phyloP scores from a whole-genome alignment of 1,284 basidiomycete genomes.

The Rhizoctonia solani region DNA sequence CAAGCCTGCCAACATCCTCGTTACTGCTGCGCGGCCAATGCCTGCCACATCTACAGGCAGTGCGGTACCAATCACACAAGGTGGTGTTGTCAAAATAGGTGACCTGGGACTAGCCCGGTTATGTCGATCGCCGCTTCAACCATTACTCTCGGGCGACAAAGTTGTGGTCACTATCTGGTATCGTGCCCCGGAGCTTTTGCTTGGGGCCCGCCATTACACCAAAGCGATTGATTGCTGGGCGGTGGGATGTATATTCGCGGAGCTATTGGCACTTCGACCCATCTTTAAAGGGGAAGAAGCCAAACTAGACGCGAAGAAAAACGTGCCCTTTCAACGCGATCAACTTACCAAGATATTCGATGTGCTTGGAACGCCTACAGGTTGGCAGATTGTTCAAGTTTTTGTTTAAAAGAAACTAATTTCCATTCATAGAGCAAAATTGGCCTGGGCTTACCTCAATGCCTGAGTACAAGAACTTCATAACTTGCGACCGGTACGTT shows the following conservation, averaged over 20 bases:
- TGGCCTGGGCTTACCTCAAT: constrained; percentile 89
- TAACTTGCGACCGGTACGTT: constrained; percentile 70
- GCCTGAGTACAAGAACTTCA: constrained; percentile 87
- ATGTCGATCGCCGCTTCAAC: constrained; percentile 82
- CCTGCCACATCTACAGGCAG: constrained; percentile 19
- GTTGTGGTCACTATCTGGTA: constrained; percentile 99
- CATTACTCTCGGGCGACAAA: constrained; percentile 88
- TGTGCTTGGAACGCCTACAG: constrained; percentile 86
- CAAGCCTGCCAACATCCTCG: constrained; percentile 98
- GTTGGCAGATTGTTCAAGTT: constrained; percentile 50
- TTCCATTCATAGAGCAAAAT: constrained; percentile 60
- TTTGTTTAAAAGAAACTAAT: background rate
- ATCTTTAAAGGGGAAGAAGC: constrained; percentile 99
- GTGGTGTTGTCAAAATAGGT: constrained; percentile 96
- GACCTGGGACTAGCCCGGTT: constrained; percentile 94
- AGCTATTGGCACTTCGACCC: constrained; percentile 88
- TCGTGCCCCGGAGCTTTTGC: constrained; percentile 89
- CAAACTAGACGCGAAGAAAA: constrained; percentile 91
- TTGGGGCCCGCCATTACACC: constrained; percentile 96
- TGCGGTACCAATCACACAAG: background rate
- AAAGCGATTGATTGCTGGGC: constrained; percentile 96
- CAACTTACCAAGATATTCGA: constrained; percentile 96
- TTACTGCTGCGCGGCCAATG: constrained; percentile 60
- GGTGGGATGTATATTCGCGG: constrained; percentile 95
- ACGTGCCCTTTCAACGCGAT: constrained; percentile 92